Conservation (phyloP, 2,329 filamentous ascomycete genomes). For the Penicillium sp. region DNA sequence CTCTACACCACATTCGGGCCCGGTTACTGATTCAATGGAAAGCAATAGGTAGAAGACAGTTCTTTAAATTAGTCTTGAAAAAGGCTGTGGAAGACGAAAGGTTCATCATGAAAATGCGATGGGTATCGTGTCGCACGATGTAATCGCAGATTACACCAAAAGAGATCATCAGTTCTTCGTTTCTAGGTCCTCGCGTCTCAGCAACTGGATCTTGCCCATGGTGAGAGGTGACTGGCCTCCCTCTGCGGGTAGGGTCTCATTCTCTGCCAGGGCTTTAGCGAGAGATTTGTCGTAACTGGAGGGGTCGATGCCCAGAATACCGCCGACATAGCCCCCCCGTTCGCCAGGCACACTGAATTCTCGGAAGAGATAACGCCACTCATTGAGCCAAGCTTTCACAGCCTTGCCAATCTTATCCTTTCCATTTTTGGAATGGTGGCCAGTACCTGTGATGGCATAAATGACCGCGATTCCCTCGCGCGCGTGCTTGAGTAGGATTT, state of each 20-base stretch:
- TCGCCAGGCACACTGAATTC: constrained; percentile 98
- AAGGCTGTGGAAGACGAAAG: not conserved
- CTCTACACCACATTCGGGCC: no score
- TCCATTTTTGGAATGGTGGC: constrained; percentile 96
- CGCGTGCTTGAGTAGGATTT: constrained; percentile 76
- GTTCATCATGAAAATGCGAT: constrained; percentile 8
- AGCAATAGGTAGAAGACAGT: not conserved
- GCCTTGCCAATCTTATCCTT: constrained; percentile 98
- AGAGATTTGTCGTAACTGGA: constrained; percentile 49
- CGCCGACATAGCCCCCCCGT: constrained; percentile 66
- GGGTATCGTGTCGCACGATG: constrained; percentile 14
- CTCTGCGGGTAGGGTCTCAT: constrained; percentile 15
- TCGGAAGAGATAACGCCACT: constrained; percentile 91
- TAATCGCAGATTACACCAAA: constrained; percentile 1
- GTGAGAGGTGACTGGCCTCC: constrained; percentile 26
- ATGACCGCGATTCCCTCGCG: constrained; percentile 64
- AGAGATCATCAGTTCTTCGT: constrained; percentile 19
- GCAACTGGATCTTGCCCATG: constrained; percentile 42
- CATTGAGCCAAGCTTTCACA: constrained; percentile 81
- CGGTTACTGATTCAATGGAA: no score
- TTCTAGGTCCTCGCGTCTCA: constrained; percentile 41
- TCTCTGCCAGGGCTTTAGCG: constrained; percentile 21
- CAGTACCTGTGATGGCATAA: constrained; percentile 94
- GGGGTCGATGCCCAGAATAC: constrained; percentile 59
- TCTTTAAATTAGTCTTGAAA: not conserved